These are phyloP conservation scores for Omphalotus guepiniiformis DNA, from an alignment of 768 basidiomycete species.

Conservation along the genomic window DNA sequence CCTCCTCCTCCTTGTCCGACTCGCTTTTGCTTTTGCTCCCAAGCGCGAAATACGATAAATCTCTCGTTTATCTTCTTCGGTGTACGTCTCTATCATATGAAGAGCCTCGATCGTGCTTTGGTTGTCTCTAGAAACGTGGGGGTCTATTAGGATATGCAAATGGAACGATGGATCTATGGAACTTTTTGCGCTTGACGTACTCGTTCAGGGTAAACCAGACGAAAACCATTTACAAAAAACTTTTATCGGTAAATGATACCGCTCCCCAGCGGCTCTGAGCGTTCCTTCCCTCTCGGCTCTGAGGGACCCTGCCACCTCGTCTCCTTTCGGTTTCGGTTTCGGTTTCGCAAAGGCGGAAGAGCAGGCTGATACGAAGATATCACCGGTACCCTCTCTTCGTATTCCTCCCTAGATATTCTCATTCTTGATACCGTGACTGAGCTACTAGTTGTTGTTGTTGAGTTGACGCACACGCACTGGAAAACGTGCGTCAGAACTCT, in stretches of 20 bases:
- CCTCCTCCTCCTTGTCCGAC: no score
- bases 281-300: neutral
- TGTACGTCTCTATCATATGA: neutral
- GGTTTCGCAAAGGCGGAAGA: constrained; percentile 4
- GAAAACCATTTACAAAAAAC: constrained; percentile 2
- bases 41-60: constrained; percentile 2
- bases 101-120: neutral
- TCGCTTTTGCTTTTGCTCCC: neutral
- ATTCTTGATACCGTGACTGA: neutral
- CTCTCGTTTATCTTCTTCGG: neutral
- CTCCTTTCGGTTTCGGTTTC: neutral
- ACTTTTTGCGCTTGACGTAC: no score
- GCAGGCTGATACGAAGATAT: constrained; percentile 4
- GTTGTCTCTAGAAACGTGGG: neutral
- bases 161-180: no score
- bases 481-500: neutral
- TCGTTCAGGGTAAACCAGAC: constrained; percentile 1
- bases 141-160: neutral
- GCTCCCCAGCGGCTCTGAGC: neutral
- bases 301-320: neutral
- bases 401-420: no score
- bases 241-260: constrained; percentile 1
- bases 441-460: no score
- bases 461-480: no score
- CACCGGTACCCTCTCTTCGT: constrained; percentile 1